phyloP scores from a whole-genome alignment of 1,284 basidiomycete species.

The Malassezia yamatoensis region DNA sequence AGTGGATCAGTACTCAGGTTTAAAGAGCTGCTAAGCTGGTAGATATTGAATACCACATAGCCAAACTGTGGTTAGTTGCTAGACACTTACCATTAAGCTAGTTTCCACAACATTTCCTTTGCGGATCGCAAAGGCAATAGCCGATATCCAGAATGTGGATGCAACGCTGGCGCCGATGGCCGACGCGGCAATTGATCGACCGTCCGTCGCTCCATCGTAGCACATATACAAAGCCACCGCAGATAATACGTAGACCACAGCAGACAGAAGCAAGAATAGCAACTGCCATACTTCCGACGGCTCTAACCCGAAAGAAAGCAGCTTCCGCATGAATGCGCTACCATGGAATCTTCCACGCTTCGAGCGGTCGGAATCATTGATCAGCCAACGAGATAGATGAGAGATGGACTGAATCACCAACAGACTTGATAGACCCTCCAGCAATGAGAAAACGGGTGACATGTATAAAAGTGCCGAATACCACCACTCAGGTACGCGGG shows the following conservation, averaged over 20 bases:
- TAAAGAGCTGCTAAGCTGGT: slow-evolving; percentile 33
- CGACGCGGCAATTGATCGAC: slow-evolving; percentile 31
- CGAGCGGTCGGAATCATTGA: slow-evolving; percentile 63
- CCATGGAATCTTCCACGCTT: slow-evolving; percentile 17
- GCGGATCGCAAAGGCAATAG: slow-evolving; percentile 42
- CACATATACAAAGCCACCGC: slow-evolving; percentile 36
- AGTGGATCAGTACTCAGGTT: slow-evolving; percentile 40
- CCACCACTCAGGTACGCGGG: slow-evolving; percentile 39
- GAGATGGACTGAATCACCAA: slow-evolving; percentile 42
- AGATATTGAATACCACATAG: slow-evolving; percentile 46
- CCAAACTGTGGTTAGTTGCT: slow-evolving; percentile 21
- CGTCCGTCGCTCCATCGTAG: slow-evolving; percentile 37
- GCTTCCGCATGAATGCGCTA: slow-evolving; percentile 25
- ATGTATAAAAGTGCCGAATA: slow-evolving; percentile 34
- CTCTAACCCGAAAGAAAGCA: slow-evolving; percentile 34
- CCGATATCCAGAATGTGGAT: slow-evolving; percentile 41
- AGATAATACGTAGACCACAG: slow-evolving; percentile 40
- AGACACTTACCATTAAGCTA: slow-evolving; percentile 25
- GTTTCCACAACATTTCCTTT: slow-evolving; percentile 47
- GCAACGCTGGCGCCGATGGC: slow-evolving; percentile 39
- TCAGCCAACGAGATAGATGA: slow-evolving; percentile 46
- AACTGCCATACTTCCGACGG: slow-evolving; percentile 43
- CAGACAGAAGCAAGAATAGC: slow-evolving; percentile 39
- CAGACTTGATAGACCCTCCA: slow-evolving; percentile 44
- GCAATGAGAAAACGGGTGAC: slow-evolving; percentile 40